Base-by-base conservation (phyloP, 768 basidiomycete genomes). In the Mycena amicta region DNA sequence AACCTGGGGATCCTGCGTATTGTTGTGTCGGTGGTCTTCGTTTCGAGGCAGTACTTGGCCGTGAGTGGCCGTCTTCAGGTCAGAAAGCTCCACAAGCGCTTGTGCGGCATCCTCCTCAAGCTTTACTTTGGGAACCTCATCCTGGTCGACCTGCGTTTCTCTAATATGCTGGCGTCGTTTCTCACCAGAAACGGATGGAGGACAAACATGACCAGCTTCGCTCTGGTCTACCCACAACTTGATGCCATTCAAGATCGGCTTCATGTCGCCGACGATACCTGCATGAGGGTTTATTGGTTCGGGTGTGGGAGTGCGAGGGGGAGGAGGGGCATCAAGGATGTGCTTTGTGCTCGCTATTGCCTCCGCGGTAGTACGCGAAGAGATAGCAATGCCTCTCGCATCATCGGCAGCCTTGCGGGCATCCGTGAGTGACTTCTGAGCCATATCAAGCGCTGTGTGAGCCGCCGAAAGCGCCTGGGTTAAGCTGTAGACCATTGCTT, bases 291-390 rank as follows among this genome's bases (percentile, higher is more conserved):
- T 53, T 4, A 49, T 23, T 16, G 59, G 59, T 39, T 60, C 62
- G 11, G 59, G 53, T 0, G 55, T 60, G 11, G 59, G 62, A 18
- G 37, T 26, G 15, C 59, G 53, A 1, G 53, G 50, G 27, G 52
- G 57, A 18, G 58, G 52, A 11, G 62, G 62, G 25, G 51, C 53
- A 31, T 60, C 56, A 2, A 64, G 56, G 2, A 64, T 41, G 20
- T 53, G 28, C 27, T 60, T 64, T 2, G 59, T 64, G 53, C 57
- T 57, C 53, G 56, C 62, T 1, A 54, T 59, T 13, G 62, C 59
- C 22, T 60, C 62, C 22, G 56, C 50, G 1, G 62, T 50, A 8
- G 50, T 55, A 3, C 56, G 56, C 8, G 62, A 57, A 25, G 58
- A 50, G 3, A 30, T 30, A 2, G 56, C 46, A 8, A 57, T 50